Conservation (phyloP, 441 rosid genomes). For the Iberis amara region DNA sequence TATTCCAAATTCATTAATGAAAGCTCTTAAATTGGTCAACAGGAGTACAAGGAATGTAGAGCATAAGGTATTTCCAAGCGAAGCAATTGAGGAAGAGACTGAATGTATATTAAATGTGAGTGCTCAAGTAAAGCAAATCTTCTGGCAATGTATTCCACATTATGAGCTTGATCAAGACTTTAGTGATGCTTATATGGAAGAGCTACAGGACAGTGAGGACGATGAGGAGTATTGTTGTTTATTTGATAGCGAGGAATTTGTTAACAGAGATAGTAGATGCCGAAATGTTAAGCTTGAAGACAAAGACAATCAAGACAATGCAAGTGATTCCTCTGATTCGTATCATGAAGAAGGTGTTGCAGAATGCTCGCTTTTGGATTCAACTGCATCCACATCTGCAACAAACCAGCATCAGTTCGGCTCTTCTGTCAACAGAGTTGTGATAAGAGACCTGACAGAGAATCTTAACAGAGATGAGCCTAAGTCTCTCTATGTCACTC, state of each 20-base stretch:
- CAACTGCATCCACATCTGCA: conserved; percentile 12
- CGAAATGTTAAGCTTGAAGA: conserved; percentile 21
- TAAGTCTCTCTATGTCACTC: conserved; percentile 27
- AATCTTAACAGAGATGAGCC: conserved; percentile 24
- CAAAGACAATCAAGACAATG: conserved; percentile 22
- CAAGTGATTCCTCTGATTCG: conserved; percentile 32
- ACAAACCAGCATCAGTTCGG: conserved; percentile 20
- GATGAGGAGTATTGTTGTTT: conserved; percentile 19
- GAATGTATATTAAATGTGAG: conserved; percentile 62
- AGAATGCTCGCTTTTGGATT: conserved; percentile 35
- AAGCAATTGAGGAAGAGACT: conserved; percentile 54
- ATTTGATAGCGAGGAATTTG: conserved; percentile 11
- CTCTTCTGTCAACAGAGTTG: conserved; percentile 15
- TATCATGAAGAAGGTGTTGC: conserved; percentile 49
- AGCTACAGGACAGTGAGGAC: conserved; percentile 61
- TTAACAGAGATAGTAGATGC: conserved; percentile 14
- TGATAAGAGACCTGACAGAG: conserved; percentile 22
- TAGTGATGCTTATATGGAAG: conserved; percentile 69
- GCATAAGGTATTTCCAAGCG: conserved; percentile 32
- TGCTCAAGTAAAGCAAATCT: conserved; percentile 58
- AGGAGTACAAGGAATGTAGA: conserved; percentile 33
- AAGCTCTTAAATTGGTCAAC: conserved; percentile 62
- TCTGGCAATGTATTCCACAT: conserved; percentile 54
- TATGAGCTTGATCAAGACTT: conserved; percentile 53
- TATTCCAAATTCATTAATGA: conserved; percentile 52